Conservation (phyloP, 306 rosid genomes). For the Rosa multiflora region DNA sequence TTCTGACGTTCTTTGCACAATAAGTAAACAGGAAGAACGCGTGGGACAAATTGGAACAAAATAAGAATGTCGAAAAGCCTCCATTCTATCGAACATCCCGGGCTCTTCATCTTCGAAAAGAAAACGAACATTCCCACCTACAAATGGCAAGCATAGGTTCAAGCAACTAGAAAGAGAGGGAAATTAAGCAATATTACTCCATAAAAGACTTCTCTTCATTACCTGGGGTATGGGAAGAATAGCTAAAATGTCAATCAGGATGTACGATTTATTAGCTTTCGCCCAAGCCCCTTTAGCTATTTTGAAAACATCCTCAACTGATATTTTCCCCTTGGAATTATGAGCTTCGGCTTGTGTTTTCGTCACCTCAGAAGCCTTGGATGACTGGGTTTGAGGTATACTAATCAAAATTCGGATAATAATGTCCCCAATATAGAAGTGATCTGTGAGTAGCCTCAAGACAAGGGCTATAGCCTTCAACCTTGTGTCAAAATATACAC, state of each 20-base stretch:
- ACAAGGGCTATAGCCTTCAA: no score
- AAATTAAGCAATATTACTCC: background rate
- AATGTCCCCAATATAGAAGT: constrained; percentile 29
- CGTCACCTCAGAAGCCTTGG: background rate
- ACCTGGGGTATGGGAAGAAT: constrained; percentile 37
- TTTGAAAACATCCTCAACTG: background rate
- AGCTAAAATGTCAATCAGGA: constrained; percentile 31
- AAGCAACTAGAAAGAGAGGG: background rate
- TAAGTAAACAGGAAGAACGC: constrained; percentile 22
- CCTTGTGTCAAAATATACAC: no score
- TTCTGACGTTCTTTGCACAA: constrained; percentile 11
- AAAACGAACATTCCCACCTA: constrained; percentile 23
- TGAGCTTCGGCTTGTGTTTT: background rate
- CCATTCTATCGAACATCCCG: background rate
- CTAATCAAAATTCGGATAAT: background rate
- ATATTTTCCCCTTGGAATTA: background rate
- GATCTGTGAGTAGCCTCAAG: no score
- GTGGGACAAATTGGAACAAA: constrained; percentile 19
- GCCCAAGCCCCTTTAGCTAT: background rate
- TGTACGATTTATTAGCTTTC: background rate
- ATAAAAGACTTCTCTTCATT: background rate
- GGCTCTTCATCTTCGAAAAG: background rate
- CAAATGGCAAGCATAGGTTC: background rate
- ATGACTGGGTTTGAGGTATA: no score
- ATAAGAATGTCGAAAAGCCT: background rate